Evolutionary conservation across 1,139 yeast species (phyloP).

Genomic region (Lodderomyces jiufengensis): DNA sequence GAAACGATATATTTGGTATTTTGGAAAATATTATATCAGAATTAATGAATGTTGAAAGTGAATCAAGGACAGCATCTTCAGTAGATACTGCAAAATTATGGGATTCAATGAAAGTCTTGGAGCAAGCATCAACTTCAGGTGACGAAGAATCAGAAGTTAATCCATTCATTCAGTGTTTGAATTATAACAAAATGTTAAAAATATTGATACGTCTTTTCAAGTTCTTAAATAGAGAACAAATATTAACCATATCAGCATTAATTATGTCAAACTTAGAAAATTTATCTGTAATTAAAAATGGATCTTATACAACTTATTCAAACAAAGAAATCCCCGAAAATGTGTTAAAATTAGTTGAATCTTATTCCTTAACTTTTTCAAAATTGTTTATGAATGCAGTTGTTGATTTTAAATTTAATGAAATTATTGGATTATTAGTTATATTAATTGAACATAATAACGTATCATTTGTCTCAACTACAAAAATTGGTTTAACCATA

Average conservation of each 20-base stretch:
- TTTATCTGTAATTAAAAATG: slow-evolving; percentile 71
- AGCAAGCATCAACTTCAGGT: slow-evolving; percentile 44
- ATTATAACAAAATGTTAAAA: slow-evolving; percentile 85
- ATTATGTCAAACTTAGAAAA: slow-evolving; percentile 81
- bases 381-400: slow-evolving; percentile 84
- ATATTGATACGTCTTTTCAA: slow-evolving; percentile 85
- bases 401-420: slow-evolving; percentile 77
- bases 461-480: slow-evolving; percentile 70
- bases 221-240: slow-evolving; percentile 74
- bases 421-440: slow-evolving; percentile 77
- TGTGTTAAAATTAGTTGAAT: slow-evolving; percentile 64
- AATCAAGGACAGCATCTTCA: slow-evolving; percentile 62
- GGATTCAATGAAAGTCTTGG: slow-evolving; percentile 71
- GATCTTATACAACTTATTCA: slow-evolving; percentile 70
- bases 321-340: slow-evolving; percentile 50
- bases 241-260: slow-evolving; percentile 72
- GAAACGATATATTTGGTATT: slow-evolving; percentile 46
- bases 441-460: slow-evolving; percentile 70
- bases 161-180: slow-evolving; percentile 81
- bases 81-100: slow-evolving; percentile 62
- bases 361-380: slow-evolving; percentile 78
- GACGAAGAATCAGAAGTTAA: slow-evolving; percentile 50
- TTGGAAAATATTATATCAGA: slow-evolving; percentile 79
- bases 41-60: slow-evolving; percentile 78
- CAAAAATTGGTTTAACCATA: slow-evolving; percentile 83